Conservation (phyloP, 345 rosid genomes). For the Eucalyptus victrix region DNA sequence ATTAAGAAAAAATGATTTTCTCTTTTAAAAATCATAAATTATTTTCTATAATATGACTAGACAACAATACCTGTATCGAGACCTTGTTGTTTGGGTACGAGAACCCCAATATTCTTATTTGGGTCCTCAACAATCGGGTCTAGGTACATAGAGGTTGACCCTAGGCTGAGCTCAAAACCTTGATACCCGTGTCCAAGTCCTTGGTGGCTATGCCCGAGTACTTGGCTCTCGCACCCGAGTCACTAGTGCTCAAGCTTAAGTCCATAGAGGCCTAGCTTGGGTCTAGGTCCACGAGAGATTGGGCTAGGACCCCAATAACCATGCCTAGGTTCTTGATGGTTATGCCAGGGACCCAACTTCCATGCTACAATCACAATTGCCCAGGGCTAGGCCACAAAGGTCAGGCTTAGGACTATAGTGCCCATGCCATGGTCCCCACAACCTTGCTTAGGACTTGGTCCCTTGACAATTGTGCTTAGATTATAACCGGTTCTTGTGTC, state of each 20-base stretch:
- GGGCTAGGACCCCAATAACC: neutral
- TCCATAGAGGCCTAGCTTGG: neutral
- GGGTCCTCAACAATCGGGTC: fast-evolving
- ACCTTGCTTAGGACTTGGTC: too few relatives aligned
- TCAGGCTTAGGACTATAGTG: too few relatives aligned
- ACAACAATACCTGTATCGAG: fast-evolving
- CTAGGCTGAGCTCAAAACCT: fast-evolving
- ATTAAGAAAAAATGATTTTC: neutral
- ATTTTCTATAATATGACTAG: too few relatives aligned
- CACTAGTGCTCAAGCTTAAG: neutral
- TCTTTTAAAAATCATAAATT: neutral
- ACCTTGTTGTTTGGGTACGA: too few relatives aligned
- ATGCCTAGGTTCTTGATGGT: neutral
- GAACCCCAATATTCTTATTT: too few relatives aligned
- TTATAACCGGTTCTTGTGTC: fast-evolving
- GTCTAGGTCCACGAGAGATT: neutral
- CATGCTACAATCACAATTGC: too few relatives aligned
- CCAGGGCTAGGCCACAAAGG: too few relatives aligned
- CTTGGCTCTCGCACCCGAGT: fast-evolving
- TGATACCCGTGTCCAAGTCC: fast-evolving
- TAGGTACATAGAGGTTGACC: neutral
- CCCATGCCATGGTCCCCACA: too few relatives aligned
- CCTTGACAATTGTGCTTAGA: too few relatives aligned
- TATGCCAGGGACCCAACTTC: fast-evolving
- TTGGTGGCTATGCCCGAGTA: neutral